Percentiles rank a stretch among this genome's conserved stretches.
Evolutionary conservation across 495 filamentous ascomycete genomes (phyloP).

Genomic region (Cercophora newfieldiana): DNA sequence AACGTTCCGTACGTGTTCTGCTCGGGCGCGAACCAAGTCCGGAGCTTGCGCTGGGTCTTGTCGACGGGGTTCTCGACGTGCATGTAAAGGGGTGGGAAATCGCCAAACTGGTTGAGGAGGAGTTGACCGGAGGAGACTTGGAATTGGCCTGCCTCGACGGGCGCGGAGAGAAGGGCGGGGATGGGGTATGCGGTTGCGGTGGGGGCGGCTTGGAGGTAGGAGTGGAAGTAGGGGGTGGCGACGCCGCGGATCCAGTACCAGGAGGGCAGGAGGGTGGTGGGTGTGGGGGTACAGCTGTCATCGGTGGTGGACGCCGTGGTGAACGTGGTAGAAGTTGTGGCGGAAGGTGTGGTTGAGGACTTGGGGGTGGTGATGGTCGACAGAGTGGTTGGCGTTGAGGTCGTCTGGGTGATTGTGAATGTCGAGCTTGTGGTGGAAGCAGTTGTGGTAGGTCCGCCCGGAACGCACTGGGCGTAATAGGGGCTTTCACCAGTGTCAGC

Average conservation of each 20-base stretch:
- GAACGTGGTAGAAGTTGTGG: conserved; percentile 26
- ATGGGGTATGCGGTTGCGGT: conserved; percentile 36
- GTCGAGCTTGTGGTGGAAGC: conserved; percentile 4
- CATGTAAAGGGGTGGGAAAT: conserved; percentile 21
- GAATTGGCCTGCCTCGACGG: conserved; percentile 52
- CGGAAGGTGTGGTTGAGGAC: conserved; percentile 7
- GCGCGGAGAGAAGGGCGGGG: conserved; percentile 33
- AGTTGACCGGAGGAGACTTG: conserved; percentile 49
- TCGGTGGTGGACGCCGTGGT: conserved; percentile 13
- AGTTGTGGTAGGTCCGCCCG: conserved; percentile 14
- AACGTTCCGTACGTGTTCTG: conserved; percentile 52
- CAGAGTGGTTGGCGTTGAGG: conserved; percentile 9
- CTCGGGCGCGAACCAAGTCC: conserved; percentile 28
- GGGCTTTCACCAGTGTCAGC: conserved; percentile 18
- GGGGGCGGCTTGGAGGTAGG: conserved; percentile 49
- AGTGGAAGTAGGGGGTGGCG: conserved; percentile 51
- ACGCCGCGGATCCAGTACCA: conserved; percentile 57
- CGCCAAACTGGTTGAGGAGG: conserved; percentile 35
- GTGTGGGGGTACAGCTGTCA: conserved; percentile 30
- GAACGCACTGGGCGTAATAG: conserved; percentile 25
- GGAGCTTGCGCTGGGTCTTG: conserved; percentile 36
- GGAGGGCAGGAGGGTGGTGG: conserved; percentile 42
- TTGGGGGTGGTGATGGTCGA: conserved; percentile 5
- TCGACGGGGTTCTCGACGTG: conserved; percentile 41
- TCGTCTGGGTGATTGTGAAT: too few relatives aligned